Evolutionary conservation across 345 rosid species (phyloP).

Genomic region (Salix dunnii): DNA sequence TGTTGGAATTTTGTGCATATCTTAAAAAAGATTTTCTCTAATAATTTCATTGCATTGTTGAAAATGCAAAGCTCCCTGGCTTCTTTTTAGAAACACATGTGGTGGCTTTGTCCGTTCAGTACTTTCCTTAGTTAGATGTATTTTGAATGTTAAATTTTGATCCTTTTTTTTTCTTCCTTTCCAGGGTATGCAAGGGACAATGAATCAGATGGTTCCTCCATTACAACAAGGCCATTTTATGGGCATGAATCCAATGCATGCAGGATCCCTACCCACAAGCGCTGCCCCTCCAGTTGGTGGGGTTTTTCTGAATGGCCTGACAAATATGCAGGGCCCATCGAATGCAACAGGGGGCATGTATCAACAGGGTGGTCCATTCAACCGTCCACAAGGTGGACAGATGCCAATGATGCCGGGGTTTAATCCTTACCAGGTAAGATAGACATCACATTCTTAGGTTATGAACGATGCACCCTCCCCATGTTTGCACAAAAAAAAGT

Average conservation of each 20-base stretch:
- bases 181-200: constrained; percentile 81
- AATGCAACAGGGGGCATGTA: constrained; percentile 52
- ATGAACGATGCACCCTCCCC: not conserved
- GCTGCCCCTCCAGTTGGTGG: constrained; percentile 51
- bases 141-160: not conserved
- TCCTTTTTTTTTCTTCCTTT: constrained; percentile 4
- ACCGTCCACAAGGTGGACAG: constrained; percentile 73
- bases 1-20: not conserved
- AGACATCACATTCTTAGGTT: not conserved
- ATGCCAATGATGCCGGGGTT: constrained; percentile 81
- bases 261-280: constrained; percentile 47
- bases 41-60: not conserved
- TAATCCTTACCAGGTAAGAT: constrained; percentile 76
- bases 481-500: not conserved
- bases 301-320: constrained; percentile 60
- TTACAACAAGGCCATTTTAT: constrained; percentile 78
- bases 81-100: not conserved
- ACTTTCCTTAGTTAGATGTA: not conserved
- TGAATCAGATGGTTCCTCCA: constrained; percentile 74
- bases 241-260: constrained; percentile 71
- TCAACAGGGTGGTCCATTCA: constrained; percentile 69
- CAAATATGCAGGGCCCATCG: constrained; percentile 73
- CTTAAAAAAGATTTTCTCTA: not conserved
- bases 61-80: not conserved
- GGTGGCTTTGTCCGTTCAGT: not conserved